Base-by-base conservation (phyloP, 2,329 filamentous ascomycete species). In the Hymenoscyphus linearis region DNA sequence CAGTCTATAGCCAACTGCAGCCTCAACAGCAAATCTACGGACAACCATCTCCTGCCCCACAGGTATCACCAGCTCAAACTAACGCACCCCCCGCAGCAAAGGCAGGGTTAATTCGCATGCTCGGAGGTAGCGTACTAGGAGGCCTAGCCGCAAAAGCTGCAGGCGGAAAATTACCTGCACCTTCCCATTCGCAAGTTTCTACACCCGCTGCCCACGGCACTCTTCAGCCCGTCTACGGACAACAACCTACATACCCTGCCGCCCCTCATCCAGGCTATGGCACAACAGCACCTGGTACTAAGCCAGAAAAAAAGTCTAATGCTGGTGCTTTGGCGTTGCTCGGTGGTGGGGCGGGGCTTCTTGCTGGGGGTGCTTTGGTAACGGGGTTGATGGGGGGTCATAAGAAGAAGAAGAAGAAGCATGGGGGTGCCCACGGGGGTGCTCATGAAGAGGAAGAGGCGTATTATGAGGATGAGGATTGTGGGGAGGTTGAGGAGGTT, bases 91-190 rank as follows among this genome's bases (percentile, higher is more conserved):
- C 57, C 35, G 57, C 57, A 53, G 57, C 57, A 36, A 52, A 58
- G n/a, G 55, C 57, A 10, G 57, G 57, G 3, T n/a, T 58, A n/a
- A 37, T 37, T 22, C 31, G 57, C 18, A 53, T 58, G 47, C 36
- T 52, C 5, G 40, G 57, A 14, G 57, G 57, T 1, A 44, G 57
- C 1, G 52, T 58, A 13, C 10, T 58, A 25, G 57, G 47, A 14
- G 57, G 57, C 27, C n/a, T 53, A 13, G 57, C 47, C 26, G 57
- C 57, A 4, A 58, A 58, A 52, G 47, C 57, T n/a, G 18, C 36
- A n/a, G 47, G 36, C 4, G 44, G 26, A 10, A 22, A 57, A 12
- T 36, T 18, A 25, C 18, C 44, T 13, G 22, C 44, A 25, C 18
- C 44, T 13, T 50, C 44, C 25, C 44, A 50, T 9, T 22, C 44